Percentiles rank a stretch among this genome's conserved stretches.
These are phyloP conservation scores for Botryosphaeria agaves DNA, from an alignment of 2,329 filamentous ascomycete species.

Conservation along the genomic window DNA sequence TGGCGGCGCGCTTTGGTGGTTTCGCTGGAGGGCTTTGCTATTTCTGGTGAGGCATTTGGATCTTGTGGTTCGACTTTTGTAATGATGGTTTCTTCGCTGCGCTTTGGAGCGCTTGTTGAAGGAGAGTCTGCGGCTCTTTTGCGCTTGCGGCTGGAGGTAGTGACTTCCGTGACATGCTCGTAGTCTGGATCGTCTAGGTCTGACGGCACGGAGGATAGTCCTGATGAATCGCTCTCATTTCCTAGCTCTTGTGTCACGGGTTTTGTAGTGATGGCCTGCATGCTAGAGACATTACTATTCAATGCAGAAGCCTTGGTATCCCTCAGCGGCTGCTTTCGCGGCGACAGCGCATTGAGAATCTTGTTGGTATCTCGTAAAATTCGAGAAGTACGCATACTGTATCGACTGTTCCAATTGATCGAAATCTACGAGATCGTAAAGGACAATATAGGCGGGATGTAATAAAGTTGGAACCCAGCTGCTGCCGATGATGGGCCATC, in stretches of 20 bases:
- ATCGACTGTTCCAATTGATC: background rate
- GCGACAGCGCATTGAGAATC: background rate
- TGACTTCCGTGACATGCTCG: background rate
- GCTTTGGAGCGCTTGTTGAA: no score
- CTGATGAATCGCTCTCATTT: background rate
- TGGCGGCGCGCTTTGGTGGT: conserved; percentile 8
- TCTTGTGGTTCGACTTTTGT: no score
- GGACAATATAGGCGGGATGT: background rate
- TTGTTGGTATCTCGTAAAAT: background rate
- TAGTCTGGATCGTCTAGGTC: background rate
- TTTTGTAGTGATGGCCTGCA: no score
- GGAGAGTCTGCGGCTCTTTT: background rate
- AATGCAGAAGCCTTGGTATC: background rate
- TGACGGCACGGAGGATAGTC: background rate
- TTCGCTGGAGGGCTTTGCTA: background rate
- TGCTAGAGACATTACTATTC: no score
- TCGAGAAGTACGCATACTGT: background rate
- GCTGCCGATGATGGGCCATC: background rate
- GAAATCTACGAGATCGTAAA: no score
- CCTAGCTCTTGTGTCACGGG: background rate
- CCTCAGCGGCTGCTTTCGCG: background rate
- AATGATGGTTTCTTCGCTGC: no score
- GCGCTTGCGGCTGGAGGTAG: background rate
- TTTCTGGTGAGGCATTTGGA: no score
- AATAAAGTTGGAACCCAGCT: background rate